Conservation (phyloP, 2,329 filamentous ascomycete genomes). For the Herpotrichia juniperi region DNA sequence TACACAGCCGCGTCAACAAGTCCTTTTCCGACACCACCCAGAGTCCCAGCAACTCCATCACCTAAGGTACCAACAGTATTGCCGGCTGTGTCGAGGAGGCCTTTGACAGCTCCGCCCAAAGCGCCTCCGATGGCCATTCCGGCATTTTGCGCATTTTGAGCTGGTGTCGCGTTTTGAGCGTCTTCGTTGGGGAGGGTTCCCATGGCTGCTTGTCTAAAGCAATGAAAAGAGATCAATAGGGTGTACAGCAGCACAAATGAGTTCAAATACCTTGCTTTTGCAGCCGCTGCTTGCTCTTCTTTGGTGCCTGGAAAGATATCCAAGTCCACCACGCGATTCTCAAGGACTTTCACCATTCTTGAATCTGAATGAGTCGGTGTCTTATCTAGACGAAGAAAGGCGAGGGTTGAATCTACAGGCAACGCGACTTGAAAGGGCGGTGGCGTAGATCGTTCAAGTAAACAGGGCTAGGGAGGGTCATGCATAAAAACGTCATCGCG, state of each 20-base stretch:
- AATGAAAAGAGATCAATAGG: neutral
- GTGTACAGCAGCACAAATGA: neutral
- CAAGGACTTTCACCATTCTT: conserved; percentile 22
- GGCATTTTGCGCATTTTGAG: conserved; percentile 14
- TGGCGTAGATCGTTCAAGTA: too few species aligned
- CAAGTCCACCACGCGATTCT: conserved; percentile 22
- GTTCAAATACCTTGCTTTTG: conserved; percentile 3
- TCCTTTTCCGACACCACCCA: conserved; percentile 12
- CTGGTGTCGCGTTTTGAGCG: conserved; percentile 6
- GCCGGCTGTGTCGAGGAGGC: conserved; percentile 18
- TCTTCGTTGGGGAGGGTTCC: neutral
- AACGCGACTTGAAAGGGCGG: too few species aligned
- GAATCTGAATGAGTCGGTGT: too few species aligned
- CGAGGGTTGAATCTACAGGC: too few species aligned
- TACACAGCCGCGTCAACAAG: conserved; percentile 7
- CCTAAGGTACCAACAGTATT: conserved; percentile 18
- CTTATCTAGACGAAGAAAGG: too few species aligned
- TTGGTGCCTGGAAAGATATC: conserved; percentile 20
- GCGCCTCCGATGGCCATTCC: conserved; percentile 12
- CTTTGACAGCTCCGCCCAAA: conserved; percentile 20
- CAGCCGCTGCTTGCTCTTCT: conserved; percentile 8
- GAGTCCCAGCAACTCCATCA: conserved; percentile 11
- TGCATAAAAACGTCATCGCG: too few species aligned
- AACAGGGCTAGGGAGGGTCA: too few species aligned
- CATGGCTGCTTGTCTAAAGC: neutral